Evolutionary conservation across 148 eudicot genomes (phyloP).

Genomic region (Vaccinium macrocarpon): DNA sequence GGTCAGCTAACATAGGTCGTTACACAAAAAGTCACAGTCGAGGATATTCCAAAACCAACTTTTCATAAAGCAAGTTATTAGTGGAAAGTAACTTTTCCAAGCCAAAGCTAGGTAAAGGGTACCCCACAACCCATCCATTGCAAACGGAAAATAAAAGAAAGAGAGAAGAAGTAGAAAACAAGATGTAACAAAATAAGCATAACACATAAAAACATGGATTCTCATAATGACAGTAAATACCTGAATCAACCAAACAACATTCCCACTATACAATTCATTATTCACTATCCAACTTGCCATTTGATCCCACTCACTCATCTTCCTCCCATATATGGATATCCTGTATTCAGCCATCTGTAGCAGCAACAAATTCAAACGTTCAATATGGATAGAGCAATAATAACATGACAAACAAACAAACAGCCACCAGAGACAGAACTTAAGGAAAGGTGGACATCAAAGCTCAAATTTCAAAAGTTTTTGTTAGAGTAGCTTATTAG

Average conservation of each 20-base stretch:
- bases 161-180: background rate
- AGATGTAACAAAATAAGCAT: background rate
- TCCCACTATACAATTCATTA: slow-evolving; percentile 88
- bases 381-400: slow-evolving; percentile 6
- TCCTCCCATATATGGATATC: slow-evolving; percentile 92
- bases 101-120: background rate
- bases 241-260: slow-evolving; percentile 99
- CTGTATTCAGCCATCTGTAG: slow-evolving; percentile 98
- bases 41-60: background rate
- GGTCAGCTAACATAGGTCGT: no score
- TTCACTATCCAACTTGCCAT: slow-evolving; percentile 97
- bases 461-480: background rate
- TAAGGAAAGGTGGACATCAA: background rate
- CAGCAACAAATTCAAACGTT: slow-evolving; percentile 23
- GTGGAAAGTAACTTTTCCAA: background rate
- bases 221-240: slow-evolving; percentile 20
- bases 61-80: background rate
- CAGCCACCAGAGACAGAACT: background rate
- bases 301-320: slow-evolving; percentile 99
- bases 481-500: no score
- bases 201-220: background rate
- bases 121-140: background rate
- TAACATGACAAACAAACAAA: slow-evolving; percentile 10
- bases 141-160: background rate
- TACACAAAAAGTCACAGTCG: background rate